Percentiles rank a stretch among this genome's conserved stretches.
Conservation (phyloP, 2,329 filamentous ascomycete species). For the Paecilomyces niveus region DNA sequence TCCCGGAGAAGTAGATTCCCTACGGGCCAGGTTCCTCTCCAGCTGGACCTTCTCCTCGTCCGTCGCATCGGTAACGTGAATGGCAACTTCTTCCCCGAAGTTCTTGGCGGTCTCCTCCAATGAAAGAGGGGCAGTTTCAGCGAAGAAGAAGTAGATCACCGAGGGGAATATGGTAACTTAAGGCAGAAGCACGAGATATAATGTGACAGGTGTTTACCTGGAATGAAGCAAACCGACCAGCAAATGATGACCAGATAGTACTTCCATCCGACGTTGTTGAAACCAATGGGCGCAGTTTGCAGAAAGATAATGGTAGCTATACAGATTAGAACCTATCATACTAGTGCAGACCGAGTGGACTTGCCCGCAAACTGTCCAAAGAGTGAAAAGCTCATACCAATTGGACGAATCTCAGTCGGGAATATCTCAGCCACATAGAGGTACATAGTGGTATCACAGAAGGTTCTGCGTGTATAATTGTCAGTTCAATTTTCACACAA, state of each 20-base stretch:
- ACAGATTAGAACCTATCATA: constrained; percentile 1
- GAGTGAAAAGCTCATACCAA: constrained; percentile 46
- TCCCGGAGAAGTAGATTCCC: neutral
- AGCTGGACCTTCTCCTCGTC: constrained; percentile 29
- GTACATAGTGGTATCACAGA: constrained; percentile 43
- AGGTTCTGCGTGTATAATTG: constrained; percentile 23
- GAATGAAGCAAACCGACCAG: constrained; percentile 38
- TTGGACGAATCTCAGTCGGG: constrained; percentile 45
- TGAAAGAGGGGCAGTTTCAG: constrained; percentile 36
- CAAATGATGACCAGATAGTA: constrained; percentile 44
- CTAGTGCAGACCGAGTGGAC: neutral
- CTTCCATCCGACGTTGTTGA: constrained; percentile 43
- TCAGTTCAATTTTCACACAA: constrained; percentile 5
- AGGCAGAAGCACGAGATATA: neutral
- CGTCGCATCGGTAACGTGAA: constrained; percentile 38
- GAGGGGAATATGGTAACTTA: neutral
- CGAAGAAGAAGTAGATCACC: constrained; percentile 41
- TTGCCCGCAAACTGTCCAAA: constrained; percentile 43
- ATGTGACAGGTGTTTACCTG: constrained; percentile 15
- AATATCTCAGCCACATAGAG: constrained; percentile 42
- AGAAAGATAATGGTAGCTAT: constrained; percentile 42
- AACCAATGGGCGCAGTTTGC: constrained; percentile 40
- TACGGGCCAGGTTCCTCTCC: constrained; percentile 6
- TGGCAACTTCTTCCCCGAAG: constrained; percentile 46
- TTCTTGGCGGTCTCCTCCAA: constrained; percentile 41